Percentiles rank a stretch among this genome's conserved stretches.
These are phyloP conservation scores for Mesotaenium endlicherianum DNA, from an alignment of 139 green algal species.

Conservation along the genomic window DNA sequence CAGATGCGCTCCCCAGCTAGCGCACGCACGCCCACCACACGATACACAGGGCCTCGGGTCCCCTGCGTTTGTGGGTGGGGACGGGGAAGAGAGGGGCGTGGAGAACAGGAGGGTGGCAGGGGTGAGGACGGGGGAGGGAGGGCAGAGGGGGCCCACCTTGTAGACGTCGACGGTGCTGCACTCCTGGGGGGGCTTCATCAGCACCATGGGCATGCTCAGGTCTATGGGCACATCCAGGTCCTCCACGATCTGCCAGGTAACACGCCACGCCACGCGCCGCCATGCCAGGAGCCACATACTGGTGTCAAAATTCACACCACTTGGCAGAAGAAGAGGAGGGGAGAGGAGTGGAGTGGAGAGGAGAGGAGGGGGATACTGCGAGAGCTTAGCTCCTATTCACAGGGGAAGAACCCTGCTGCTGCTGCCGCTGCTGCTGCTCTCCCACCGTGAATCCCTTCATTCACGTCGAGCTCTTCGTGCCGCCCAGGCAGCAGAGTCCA, in stretches of 20 bases:
- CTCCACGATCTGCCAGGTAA: conserved; percentile 89
- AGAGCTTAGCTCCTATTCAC: too few relatives aligned
- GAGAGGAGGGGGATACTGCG: not conserved
- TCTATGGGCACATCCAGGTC: conserved; percentile 77
- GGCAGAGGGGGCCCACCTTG: conserved; percentile 59
- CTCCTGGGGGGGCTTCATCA: conserved; percentile 67
- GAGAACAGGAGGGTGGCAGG: not conserved
- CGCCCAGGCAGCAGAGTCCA: too few relatives aligned
- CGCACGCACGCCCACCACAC: not conserved
- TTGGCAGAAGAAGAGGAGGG: not conserved
- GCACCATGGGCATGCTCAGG: conserved; percentile 79
- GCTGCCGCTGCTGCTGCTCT: too few relatives aligned
- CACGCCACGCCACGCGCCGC: too few relatives aligned
- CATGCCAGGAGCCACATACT: too few relatives aligned
- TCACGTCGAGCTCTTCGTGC: too few relatives aligned
- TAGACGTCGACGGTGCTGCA: conserved; percentile 86
- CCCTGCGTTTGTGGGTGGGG: not conserved
- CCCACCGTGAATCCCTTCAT: too few relatives aligned
- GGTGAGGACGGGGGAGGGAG: not conserved
- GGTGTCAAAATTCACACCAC: too few relatives aligned
- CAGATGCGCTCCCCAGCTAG: not conserved
- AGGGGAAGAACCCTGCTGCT: too few relatives aligned
- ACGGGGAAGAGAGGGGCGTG: not conserved
- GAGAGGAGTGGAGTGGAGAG: not conserved
- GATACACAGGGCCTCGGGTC: not conserved